Conservation (phyloP, 2,329 filamentous ascomycete species). For the Fusarium veterinarium region DNA sequence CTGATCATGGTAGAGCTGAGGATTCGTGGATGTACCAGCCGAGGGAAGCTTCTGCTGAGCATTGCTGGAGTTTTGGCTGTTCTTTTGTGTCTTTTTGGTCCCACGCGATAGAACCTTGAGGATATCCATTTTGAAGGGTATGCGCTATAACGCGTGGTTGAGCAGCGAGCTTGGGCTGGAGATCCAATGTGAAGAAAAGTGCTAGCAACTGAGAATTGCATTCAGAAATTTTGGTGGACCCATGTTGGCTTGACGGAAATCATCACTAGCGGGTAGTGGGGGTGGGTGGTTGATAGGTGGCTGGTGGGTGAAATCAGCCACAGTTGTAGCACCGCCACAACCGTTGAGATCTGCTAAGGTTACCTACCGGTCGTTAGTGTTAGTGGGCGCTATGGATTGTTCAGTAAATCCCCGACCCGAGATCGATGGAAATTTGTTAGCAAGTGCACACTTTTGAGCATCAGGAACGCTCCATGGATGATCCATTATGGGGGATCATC, state of each 20-base stretch:
- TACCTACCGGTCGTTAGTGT: neutral
- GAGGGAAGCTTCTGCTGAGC: constrained; percentile 67
- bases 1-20: constrained; percentile 75
- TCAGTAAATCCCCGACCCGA: constrained; percentile 12
- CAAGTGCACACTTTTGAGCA: constrained; percentile 2
- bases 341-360: constrained; percentile 5
- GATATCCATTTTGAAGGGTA: constrained; percentile 69
- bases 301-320: neutral
- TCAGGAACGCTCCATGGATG: constrained; percentile 11
- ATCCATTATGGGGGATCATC: neutral
- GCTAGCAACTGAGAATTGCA: constrained; percentile 23
- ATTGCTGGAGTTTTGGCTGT: constrained; percentile 44
- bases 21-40: constrained; percentile 71
- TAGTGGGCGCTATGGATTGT: constrained; percentile 14
- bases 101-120: constrained; percentile 78
- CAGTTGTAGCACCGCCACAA: neutral
- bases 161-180: constrained; percentile 6
- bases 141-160: constrained; percentile 8
- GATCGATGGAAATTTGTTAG: neutral
- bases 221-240: constrained; percentile 44
- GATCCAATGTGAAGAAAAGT: constrained; percentile 29
- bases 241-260: constrained; percentile 15
- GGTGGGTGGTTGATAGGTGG: constrained; percentile 19
- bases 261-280: constrained; percentile 36
- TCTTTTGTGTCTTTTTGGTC: constrained; percentile 66